Conservation (phyloP, 257 asterid genomes). For the Lantana camara region DNA sequence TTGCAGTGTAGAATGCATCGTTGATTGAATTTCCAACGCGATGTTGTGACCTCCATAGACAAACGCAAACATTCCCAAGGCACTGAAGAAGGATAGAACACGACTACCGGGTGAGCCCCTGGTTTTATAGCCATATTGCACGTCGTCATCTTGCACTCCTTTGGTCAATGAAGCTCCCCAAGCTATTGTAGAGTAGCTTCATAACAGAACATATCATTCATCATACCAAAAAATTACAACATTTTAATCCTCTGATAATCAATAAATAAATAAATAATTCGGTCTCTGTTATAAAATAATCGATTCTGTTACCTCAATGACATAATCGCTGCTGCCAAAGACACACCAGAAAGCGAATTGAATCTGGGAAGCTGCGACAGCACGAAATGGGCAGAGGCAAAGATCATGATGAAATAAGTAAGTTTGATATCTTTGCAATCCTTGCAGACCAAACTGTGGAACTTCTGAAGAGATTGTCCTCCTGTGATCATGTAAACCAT, state of each 20-base stretch:
- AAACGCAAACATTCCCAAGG: slow-evolving; percentile 40
- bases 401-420: slow-evolving; percentile 37
- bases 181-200: too few relatives aligned
- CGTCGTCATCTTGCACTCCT: slow-evolving; percentile 27
- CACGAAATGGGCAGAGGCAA: too few relatives aligned
- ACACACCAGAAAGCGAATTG: slow-evolving; percentile 35
- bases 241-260: too few relatives aligned
- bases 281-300: too few relatives aligned
- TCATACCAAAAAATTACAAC: too few relatives aligned
- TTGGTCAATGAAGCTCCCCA: too few relatives aligned
- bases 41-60: too few relatives aligned
- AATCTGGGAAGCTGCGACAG: too few relatives aligned
- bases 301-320: slow-evolving; percentile 41
- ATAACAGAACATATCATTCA: too few relatives aligned
- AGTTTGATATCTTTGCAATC: slow-evolving; percentile 22
- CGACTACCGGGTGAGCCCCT: slow-evolving; percentile 14
- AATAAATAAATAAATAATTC: too few relatives aligned
- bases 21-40: slow-evolving; percentile 43
- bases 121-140: slow-evolving; percentile 29
- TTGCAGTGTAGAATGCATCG: slow-evolving; percentile 40
- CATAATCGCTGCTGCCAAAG: slow-evolving; percentile 39
- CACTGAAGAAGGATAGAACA: slow-evolving; percentile 35
- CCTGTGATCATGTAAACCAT: slow-evolving; percentile 55
- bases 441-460: slow-evolving; percentile 34
- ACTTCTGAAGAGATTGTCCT: slow-evolving; percentile 39